Conservation (phyloP, 2,329 filamentous ascomycete species). For the Aureobasidium uvarum region DNA sequence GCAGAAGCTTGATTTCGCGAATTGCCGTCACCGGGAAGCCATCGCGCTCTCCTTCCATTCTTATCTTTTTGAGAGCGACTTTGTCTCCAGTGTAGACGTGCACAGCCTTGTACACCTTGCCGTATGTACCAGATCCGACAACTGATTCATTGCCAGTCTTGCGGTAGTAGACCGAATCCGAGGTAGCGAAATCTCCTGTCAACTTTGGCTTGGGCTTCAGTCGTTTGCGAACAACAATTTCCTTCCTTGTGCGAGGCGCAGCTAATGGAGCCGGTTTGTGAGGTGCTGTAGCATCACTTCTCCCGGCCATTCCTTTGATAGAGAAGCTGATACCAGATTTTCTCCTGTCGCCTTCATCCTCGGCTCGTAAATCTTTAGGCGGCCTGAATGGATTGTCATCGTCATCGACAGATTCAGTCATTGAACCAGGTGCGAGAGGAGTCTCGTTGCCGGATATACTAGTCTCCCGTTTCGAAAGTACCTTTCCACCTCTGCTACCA, state of each 20-base stretch:
- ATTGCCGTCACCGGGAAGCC: constrained; percentile 90
- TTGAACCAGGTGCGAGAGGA: constrained; percentile 30
- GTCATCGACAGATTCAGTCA: constrained; percentile 46
- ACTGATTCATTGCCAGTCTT: constrained; percentile 98
- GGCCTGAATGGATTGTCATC: constrained; percentile 62
- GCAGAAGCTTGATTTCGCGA: constrained; percentile 87
- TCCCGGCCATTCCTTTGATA: constrained; percentile 63
- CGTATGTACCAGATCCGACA: constrained; percentile 91
- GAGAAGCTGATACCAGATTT: constrained; percentile 81
- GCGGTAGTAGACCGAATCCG: constrained; percentile 88
- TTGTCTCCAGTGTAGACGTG: constrained; percentile 85
- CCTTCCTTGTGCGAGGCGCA: constrained; percentile 41
- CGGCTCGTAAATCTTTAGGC: constrained; percentile 63
- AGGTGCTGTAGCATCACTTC: constrained; percentile 27
- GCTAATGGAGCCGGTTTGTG: constrained; percentile 41
- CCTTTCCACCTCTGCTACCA: constrained; percentile 54
- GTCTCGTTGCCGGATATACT: constrained; percentile 20
- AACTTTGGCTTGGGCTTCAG: constrained; percentile 70
- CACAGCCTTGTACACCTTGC: constrained; percentile 90
- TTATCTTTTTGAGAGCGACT: constrained; percentile 85
- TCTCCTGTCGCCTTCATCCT: constrained; percentile 54
- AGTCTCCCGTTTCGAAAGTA: constrained; percentile 31
- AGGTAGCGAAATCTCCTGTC: constrained; percentile 67
- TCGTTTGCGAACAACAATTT: constrained; percentile 65
- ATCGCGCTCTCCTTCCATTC: constrained; percentile 90